Evolutionary conservation across 306 rosid genomes (phyloP), one percentile per base, ranked within the genome.

Genomic region (Quillaja saponaria): DNA sequence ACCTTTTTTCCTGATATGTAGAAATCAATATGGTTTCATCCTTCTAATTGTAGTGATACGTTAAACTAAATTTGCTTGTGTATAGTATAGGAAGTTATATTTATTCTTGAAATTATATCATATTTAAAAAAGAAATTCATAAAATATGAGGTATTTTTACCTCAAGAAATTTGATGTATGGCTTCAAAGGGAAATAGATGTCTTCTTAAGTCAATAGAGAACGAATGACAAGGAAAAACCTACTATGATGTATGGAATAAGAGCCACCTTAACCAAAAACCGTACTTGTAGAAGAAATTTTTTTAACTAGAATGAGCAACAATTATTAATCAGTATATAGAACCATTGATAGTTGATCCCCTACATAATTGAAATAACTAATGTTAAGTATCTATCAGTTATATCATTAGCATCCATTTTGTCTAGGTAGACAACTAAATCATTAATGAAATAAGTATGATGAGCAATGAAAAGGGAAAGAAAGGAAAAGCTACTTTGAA

Each of bases 121-220:
- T n/a, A n/a, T n/a, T n/a, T n/a, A n/a, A n/a, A n/a, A n/a, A n/a
- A n/a, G n/a, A n/a, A n/a, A n/a, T n/a, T n/a, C 40, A 5, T 5
- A 47, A 72, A 71, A 71, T 11, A 49, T 50, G 63, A 51, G 44
- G 61, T 49, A 61, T 28, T 58, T 67, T 74, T 76, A 89, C 99
- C 96, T 92, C 99, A 15, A 92, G 96, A 83, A 92, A 92, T 79
- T 92, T 92, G 81, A 92, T 86, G 80, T 92, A 85, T 14, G 83
- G 99, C 75, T 85, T 68, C 74, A 92, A 53, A 61, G 96, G 89
- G 73, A 92, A 89, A 81, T 95, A 92, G 63, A 92, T 87, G 76
- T 96, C 99, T 81, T 92, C 99, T 83, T 92, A 96, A 69, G 99
- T 92, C 91, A 92, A 68, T 34, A 92, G 79, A 51, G 99, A 92